Base-by-base conservation (phyloP, 805 yeast species). In the Yamadazyma olivae region DNA sequence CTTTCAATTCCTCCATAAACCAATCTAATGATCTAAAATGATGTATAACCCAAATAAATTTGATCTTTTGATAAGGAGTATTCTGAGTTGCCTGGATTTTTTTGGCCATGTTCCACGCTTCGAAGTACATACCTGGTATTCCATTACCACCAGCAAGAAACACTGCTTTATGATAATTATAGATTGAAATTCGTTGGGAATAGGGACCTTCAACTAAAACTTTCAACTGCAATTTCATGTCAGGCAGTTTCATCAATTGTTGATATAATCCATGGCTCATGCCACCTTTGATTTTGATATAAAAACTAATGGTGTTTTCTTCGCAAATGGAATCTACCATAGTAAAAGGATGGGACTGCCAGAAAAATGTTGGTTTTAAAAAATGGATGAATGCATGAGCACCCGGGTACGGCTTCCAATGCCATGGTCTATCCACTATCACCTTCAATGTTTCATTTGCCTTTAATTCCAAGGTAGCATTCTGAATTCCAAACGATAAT, bases 71-170 rank as follows among this genome's bases (percentile, higher is more conserved):
- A n/a, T n/a, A n/a, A n/a, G n/a, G n/a, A n/a, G n/a, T n/a, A n/a
- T n/a, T n/a, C n/a, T n/a, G n/a, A n/a, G n/a, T n/a, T n/a, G n/a
- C n/a, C n/a, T n/a, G n/a, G n/a, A n/a, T n/a, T n/a, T n/a, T n/a
- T n/a, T n/a, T n/a, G n/a, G n/a, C n/a, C n/a, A n/a, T n/a, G n/a
- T n/a, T n/a, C n/a, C n/a, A n/a, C n/a, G n/a, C n/a, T n/a, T n/a
- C n/a, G n/a, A n/a, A n/a, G n/a, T n/a, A n/a, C n/a, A n/a, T n/a
- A n/a, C n/a, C n/a, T n/a, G n/a, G n/a, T n/a, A n/a, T n/a, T n/a
- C 91, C 93, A 33, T 77, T 77, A 27, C 91, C 90, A 32, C 87
- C 89, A 7, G 88, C 81, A n/a, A 83, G 41, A 27, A 81, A 67
- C 3, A 81, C 64, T 4, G 79, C 72, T 38, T 72, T 70, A 31